Evolutionary conservation across 768 basidiomycete species (phyloP), one percentile per base, ranked within the genome.

Genomic region (Thelephora aurantiotincta): DNA sequence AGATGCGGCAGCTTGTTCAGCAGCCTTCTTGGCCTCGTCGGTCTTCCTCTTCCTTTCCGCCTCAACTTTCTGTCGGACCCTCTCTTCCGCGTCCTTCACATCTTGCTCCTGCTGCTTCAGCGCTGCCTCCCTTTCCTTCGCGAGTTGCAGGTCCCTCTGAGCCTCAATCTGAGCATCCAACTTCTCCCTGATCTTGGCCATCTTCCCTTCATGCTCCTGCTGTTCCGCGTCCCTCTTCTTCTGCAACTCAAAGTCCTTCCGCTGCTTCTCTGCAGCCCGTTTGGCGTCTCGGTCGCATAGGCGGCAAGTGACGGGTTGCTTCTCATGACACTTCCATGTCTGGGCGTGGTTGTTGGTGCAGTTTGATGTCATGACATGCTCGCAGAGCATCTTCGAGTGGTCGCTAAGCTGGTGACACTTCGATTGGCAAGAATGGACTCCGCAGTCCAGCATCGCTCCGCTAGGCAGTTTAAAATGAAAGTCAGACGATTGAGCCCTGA

Each of bases 341-440:
- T 62, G 57, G 5, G 50, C 50, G 50, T 84, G 82, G 0, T 65
- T 65, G 1, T 65, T 63, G 0, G 63, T 48, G 55, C 81, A 84
- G 30, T 60, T 63, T 1, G 44, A 52, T 0, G 52, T 47, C 36
- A 75, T 54, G 19, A 65, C 48, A 6, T 61, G 55, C 20, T 59
- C 51, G 60, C 82, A 83, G 1, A 46, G 50, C 63, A 75, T 70
- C 57, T 75, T 69, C 14, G 75, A 70, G 58, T 82, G 71, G 51
- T 74, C 73, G 43, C 51, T 56, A 11, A 75, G 48, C 47, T 72
- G 72, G 58, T 83, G 81, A 47, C 81, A 84, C 57, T 69, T 80
- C 0, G 69, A 76, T 1, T 72, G 65, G 53, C 81, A 84, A 1
- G 34, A 44, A 54, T 83, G 81, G 9, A 70, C 12, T 0, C 68